These are phyloP conservation scores for Juncus effusus DNA, from an alignment of 176 grass and related monocot species.

Conservation along the genomic window DNA sequence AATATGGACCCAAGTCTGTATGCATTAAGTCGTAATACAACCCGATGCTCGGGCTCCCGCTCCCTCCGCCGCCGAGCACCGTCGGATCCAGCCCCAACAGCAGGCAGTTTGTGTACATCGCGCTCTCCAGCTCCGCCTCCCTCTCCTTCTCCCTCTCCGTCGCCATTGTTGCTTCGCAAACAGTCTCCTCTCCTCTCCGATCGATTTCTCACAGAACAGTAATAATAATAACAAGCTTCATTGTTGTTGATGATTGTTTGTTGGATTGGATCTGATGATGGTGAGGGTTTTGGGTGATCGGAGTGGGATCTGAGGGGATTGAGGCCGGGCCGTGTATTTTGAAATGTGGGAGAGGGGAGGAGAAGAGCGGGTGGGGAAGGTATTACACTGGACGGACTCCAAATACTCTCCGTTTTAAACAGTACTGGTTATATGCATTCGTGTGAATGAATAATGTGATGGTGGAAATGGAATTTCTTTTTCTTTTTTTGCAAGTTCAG, in stretches of 20 bases:
- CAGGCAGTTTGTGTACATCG: slow-evolving; percentile 99
- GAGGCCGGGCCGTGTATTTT: slow-evolving; percentile 15
- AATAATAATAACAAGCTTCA: not conserved
- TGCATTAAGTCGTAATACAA: too few species aligned
- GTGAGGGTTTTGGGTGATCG: not conserved
- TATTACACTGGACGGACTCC: slow-evolving; percentile 21
- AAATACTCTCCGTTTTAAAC: not conserved
- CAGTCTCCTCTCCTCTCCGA: slow-evolving; percentile 13
- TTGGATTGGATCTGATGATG: not conserved
- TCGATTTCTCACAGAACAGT: slow-evolving; percentile 26
- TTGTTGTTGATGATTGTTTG: slow-evolving; percentile 2
- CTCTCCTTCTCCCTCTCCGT: slow-evolving; percentile 98
- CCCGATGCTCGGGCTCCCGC: slow-evolving; percentile 44
- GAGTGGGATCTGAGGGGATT: slow-evolving; percentile 14
- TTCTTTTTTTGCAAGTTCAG: too few species aligned
- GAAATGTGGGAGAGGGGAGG: slow-evolving; percentile 3
- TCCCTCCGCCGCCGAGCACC: slow-evolving; percentile 47
- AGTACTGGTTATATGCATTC: not conserved
- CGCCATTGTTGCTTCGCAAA: slow-evolving; percentile 46
- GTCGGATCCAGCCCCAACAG: slow-evolving; percentile 91
- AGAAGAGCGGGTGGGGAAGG: slow-evolving; percentile 16
- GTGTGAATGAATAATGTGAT: too few species aligned
- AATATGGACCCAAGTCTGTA: too few species aligned
- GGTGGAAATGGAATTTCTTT: too few species aligned
- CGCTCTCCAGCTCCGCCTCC: slow-evolving; percentile 97